Evolutionary conservation across 2,329 filamentous ascomycete genomes (phyloP).

Genomic region (Talaromyces sp.): DNA sequence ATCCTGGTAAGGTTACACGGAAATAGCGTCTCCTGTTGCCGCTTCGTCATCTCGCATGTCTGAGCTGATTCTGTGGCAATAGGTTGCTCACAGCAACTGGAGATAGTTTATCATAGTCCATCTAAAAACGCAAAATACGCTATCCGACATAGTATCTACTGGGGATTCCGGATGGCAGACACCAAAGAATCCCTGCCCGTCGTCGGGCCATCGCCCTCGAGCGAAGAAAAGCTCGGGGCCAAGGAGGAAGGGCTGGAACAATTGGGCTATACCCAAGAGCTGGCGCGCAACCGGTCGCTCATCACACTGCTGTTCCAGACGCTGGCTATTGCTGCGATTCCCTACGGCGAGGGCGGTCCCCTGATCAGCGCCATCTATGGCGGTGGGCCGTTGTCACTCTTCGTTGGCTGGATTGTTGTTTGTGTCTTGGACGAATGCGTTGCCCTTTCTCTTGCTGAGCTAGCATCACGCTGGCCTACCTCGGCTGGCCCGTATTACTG

Average conservation of each 20-base stretch:
- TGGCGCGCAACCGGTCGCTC: constrained; percentile 56
- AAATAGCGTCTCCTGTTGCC: background rate
- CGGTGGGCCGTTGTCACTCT: constrained; percentile 52
- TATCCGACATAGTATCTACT: background rate
- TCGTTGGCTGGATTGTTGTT: constrained; percentile 54
- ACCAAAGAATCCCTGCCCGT: background rate
- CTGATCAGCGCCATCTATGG: constrained; percentile 41
- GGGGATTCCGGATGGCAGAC: background rate
- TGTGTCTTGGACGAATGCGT: constrained; percentile 51
- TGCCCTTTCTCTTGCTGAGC: constrained; percentile 48
- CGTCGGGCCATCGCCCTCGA: constrained; percentile 1
- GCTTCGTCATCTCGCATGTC: background rate
- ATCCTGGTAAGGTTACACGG: background rate
- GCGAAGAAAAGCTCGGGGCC: constrained; percentile 22
- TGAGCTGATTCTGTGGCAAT: background rate
- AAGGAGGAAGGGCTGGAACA: constrained; percentile 29
- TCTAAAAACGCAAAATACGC: background rate
- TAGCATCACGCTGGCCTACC: constrained; percentile 50
- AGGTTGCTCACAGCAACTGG: background rate
- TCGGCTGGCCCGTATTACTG: constrained; percentile 53
- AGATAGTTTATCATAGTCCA: background rate
- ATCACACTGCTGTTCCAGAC: constrained; percentile 59
- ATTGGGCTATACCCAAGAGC: constrained; percentile 57
- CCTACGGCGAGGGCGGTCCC: constrained; percentile 46
- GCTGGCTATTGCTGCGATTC: constrained; percentile 58